A percentile compares a stretch with the other conserved stretches of the same genome.
Evolutionary conservation across 345 rosid genomes (phyloP).

Genomic region (Murraya koenigii): DNA sequence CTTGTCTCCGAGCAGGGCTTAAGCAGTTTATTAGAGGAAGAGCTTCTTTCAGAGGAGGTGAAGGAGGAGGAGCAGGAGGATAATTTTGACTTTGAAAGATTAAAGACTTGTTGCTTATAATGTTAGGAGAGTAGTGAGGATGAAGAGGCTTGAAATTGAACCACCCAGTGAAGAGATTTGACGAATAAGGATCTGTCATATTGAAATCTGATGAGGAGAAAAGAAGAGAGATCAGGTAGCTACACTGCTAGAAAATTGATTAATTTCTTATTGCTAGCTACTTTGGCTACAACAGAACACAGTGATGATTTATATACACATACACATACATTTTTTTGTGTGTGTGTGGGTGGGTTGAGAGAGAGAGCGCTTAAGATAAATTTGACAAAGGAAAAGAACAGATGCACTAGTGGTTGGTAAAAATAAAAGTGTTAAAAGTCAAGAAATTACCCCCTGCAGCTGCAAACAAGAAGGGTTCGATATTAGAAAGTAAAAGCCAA

Average conservation of each 20-base stretch:
- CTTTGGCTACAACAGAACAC: not conserved
- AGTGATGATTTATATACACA: not conserved
- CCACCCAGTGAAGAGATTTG: slow-evolving; percentile 33
- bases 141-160: slow-evolving; percentile 37
- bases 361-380: not conserved
- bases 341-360: not conserved
- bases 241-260: not conserved
- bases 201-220: not conserved
- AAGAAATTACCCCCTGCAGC: slow-evolving; percentile 4
- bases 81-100: not conserved
- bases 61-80: not conserved
- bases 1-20: slow-evolving; percentile 22
- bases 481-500: slow-evolving; percentile 7
- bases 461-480: not conserved
- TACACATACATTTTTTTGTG: not conserved
- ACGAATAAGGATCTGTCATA: slow-evolving; percentile 44
- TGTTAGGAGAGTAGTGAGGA: slow-evolving; percentile 12
- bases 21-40: slow-evolving; percentile 44
- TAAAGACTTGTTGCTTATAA: slow-evolving; percentile 6
- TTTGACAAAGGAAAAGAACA: not conserved
- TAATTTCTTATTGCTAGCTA: not conserved
- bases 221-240: not conserved
- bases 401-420: not conserved
- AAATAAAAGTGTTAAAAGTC: not conserved
- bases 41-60: slow-evolving; percentile 30